phyloP scores from a whole-genome alignment of 2,329 filamentous ascomycete species.

The Xylaria sp. region DNA sequence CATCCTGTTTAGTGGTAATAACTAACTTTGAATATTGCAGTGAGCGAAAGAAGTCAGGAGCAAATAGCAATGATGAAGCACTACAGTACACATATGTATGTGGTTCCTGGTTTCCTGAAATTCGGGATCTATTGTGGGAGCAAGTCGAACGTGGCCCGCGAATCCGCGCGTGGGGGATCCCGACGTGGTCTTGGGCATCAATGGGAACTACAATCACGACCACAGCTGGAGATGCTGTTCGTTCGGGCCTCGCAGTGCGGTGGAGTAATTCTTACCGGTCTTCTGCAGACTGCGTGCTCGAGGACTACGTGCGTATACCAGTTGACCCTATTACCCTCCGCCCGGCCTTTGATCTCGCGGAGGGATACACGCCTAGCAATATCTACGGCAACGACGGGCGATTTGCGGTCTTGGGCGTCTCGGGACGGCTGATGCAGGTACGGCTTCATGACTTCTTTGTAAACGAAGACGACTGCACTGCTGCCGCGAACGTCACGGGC shows the following conservation, averaged over 20 bases:
- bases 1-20: background rate
- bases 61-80: background rate
- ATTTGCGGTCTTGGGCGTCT: slow-evolving; percentile 9
- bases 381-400: slow-evolving; percentile 18
- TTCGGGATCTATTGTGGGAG: slow-evolving; percentile 20
- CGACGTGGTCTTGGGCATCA: slow-evolving; percentile 24
- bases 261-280: slow-evolving; percentile 3
- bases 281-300: slow-evolving; percentile 4
- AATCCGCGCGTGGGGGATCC: slow-evolving; percentile 8
- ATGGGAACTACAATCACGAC: slow-evolving; percentile 14
- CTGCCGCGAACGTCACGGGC: slow-evolving; percentile 16
- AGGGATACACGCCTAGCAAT: slow-evolving; percentile 10
- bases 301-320: slow-evolving; percentile 12
- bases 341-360: slow-evolving; percentile 5
- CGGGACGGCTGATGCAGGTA: slow-evolving; percentile 8
- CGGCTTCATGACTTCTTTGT: slow-evolving; percentile 3
- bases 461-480: slow-evolving; percentile 15
- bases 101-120: slow-evolving; percentile 12
- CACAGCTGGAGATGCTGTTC: background rate
- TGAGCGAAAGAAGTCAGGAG: background rate
- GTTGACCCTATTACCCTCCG: slow-evolving; percentile 1
- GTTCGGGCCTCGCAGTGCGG: slow-evolving; percentile 3
- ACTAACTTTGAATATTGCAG: background rate
- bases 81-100: slow-evolving; percentile 8
- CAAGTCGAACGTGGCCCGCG: slow-evolving; percentile 15